Conservation (phyloP, 2,329 filamentous ascomycete genomes). For the Dactylellina haptotyla region DNA sequence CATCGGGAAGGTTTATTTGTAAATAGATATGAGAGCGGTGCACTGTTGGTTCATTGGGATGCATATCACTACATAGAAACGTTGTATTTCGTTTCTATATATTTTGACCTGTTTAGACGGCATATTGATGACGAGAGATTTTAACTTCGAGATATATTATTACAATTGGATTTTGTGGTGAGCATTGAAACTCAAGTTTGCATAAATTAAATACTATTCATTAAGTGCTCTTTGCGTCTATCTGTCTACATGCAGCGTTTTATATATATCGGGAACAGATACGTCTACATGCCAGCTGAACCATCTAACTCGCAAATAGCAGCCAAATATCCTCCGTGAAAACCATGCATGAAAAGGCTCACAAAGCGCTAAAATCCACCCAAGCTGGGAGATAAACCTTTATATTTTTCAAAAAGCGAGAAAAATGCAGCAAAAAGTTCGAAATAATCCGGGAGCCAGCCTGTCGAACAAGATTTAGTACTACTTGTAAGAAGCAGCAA, state of each 20-base stretch:
- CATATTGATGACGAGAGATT: too few species aligned
- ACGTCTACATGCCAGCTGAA: conserved; percentile 5
- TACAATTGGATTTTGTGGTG: not conserved
- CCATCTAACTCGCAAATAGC: conserved; percentile 13
- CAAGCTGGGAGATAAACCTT: conserved; percentile 8
- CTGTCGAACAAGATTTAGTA: conserved; percentile 12
- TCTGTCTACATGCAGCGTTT: conserved; percentile 16
- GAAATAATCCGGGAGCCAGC: conserved; percentile 10
- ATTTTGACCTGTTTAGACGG: too few species aligned
- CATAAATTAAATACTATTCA: conserved; percentile 24
- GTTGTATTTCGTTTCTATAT: too few species aligned
- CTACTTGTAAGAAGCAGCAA: conserved; percentile 44
- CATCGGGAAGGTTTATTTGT: not conserved
- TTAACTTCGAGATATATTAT: not conserved
- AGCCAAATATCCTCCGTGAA: conserved; percentile 9
- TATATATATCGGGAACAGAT: not conserved
- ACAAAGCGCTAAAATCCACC: conserved; percentile 39
- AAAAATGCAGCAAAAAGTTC: not conserved
- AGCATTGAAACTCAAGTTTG: not conserved
- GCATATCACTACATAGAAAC: too few species aligned
- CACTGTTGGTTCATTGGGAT: too few species aligned
- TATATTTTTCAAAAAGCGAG: not conserved
- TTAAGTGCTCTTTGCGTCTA: conserved; percentile 14
- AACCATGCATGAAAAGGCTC: too few species aligned
- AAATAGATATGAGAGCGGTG: not conserved